These are phyloP conservation scores for Pythium pyrilobum DNA, from an alignment of 352 stramenopile species.

Conservation along the genomic window DNA sequence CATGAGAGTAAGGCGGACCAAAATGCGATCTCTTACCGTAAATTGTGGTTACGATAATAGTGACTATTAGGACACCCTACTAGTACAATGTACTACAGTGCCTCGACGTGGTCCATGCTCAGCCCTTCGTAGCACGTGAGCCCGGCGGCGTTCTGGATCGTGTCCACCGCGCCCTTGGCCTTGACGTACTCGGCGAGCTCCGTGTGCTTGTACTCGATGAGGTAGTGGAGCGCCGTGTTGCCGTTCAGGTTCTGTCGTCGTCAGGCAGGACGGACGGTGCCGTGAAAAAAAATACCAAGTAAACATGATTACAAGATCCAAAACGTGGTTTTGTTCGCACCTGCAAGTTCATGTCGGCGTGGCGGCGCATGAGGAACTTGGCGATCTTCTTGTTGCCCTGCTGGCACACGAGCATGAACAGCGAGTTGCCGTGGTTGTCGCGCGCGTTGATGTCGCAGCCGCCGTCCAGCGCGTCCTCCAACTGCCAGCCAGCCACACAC, in stretches of 20 bases:
- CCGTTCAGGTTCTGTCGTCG: constrained; percentile 88
- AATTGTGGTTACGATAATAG: no score
- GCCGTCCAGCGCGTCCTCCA: constrained; percentile 87
- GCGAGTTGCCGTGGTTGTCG: constrained; percentile 94
- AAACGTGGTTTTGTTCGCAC: constrained; percentile 12
- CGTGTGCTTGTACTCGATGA: constrained; percentile 91
- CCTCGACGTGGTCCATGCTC: constrained; percentile 40
- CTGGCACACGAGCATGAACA: constrained; percentile 94
- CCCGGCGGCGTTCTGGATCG: constrained; percentile 85
- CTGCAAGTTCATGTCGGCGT: constrained; percentile 91
- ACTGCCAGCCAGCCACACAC: constrained; percentile 19
- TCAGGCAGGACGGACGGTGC: not conserved
- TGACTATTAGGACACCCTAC: no score
- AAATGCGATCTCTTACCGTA: no score
- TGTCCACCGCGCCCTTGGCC: constrained; percentile 91
- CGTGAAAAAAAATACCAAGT: not conserved
- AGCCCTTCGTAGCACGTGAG: constrained; percentile 95
- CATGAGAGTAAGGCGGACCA: no score
- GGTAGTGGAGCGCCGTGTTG: constrained; percentile 95
- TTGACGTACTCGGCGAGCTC: constrained; percentile 93
- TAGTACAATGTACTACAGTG: constrained; percentile 37
- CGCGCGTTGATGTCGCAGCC: constrained; percentile 86
- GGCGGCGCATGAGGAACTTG: constrained; percentile 93
- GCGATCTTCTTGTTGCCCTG: constrained; percentile 93
- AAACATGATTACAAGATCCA: not conserved